phyloP scores from a whole-genome alignment of 148 eudicot genomes.

The Nepenthes mirabilis region DNA sequence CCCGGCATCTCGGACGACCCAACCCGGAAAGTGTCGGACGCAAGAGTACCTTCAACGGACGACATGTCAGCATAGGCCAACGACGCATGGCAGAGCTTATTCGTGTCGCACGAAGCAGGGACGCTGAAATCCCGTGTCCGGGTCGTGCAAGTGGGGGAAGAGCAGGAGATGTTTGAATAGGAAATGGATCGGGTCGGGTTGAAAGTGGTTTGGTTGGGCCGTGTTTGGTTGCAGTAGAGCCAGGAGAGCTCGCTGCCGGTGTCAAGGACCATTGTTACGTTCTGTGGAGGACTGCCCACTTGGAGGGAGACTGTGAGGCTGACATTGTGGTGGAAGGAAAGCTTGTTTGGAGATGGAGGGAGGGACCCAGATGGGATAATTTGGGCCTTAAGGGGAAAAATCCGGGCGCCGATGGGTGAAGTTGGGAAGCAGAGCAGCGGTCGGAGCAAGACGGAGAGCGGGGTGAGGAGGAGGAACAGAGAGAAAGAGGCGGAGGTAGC shows the following conservation, averaged over 20 bases:
- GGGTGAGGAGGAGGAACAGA: background rate
- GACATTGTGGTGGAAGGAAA: slow-evolving; percentile 30
- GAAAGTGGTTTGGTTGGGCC: slow-evolving; percentile 9
- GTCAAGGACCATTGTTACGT: slow-evolving; percentile 37
- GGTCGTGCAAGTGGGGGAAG: slow-evolving; percentile 22
- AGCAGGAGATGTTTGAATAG: slow-evolving; percentile 22
- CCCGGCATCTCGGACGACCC: slow-evolving; percentile 32
- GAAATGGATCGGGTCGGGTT: slow-evolving; percentile 15
- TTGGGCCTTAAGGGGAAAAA: slow-evolving; percentile 24
- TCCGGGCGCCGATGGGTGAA: slow-evolving; percentile 10
- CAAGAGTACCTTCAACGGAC: slow-evolving; percentile 68
- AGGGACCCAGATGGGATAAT: slow-evolving; percentile 10
- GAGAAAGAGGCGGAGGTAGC: background rate
- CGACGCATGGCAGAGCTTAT: slow-evolving; percentile 51
- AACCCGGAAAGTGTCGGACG: slow-evolving; percentile 40
- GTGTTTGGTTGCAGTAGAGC: slow-evolving; percentile 24
- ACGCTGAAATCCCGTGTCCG: slow-evolving; percentile 25
- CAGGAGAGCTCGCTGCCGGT: slow-evolving; percentile 43
- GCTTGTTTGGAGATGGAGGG: slow-evolving; percentile 20
- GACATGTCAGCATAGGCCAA: slow-evolving; percentile 68
- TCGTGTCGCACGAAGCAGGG: slow-evolving; percentile 49
- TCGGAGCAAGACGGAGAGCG: background rate
- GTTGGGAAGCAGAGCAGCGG: background rate
- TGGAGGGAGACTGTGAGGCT: slow-evolving; percentile 29
- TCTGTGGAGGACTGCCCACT: slow-evolving; percentile 35